phyloP scores from a whole-genome alignment of 192 early-diverging fungal genomes.

The Ramicandelaber brevisporus region DNA sequence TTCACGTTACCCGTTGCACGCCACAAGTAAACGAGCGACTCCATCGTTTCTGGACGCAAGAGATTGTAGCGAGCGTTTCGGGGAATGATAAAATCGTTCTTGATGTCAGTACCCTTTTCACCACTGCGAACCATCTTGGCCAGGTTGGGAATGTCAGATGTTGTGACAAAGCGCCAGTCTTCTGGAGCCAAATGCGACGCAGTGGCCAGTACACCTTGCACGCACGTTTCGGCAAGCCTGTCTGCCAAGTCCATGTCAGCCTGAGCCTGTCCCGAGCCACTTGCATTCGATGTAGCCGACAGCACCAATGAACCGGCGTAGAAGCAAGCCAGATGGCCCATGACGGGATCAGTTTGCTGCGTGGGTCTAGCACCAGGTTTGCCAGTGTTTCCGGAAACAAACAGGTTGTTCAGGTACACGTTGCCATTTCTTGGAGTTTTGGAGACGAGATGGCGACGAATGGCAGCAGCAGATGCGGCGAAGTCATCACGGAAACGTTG shows the following conservation, averaged over 20 bases:
- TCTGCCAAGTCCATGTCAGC: constrained; percentile 55
- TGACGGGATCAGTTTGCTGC: constrained; percentile 8
- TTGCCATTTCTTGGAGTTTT: no score
- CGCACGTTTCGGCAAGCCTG: constrained; percentile 54
- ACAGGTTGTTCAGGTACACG: constrained; percentile 17
- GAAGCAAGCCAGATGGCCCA: constrained; percentile 93
- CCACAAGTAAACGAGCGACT: constrained; percentile 65
- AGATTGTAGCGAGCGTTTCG: constrained; percentile 13
- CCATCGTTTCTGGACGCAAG: constrained; percentile 71
- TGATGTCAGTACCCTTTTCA: constrained; percentile 5
- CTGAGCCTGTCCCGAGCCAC: constrained; percentile 6
- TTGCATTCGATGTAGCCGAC: constrained; percentile 10
- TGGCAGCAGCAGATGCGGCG: no score
- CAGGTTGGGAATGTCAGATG: neutral
- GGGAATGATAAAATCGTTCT: constrained; percentile 9
- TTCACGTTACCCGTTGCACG: constrained; percentile 54
- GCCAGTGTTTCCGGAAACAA: no score
- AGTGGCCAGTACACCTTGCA: constrained; percentile 59
- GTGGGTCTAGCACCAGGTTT: no score
- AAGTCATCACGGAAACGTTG: constrained; percentile 38
- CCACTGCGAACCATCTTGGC: neutral
- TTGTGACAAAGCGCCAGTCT: constrained; percentile 5
- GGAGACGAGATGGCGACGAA: no score
- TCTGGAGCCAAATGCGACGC: constrained; percentile 47
- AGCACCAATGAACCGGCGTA: constrained; percentile 22